Percentiles rank a stretch among this genome's conserved stretches.
These are phyloP conservation scores for Cercophora samala DNA, from an alignment of 495 filamentous ascomycete genomes.

Conservation along the genomic window DNA sequence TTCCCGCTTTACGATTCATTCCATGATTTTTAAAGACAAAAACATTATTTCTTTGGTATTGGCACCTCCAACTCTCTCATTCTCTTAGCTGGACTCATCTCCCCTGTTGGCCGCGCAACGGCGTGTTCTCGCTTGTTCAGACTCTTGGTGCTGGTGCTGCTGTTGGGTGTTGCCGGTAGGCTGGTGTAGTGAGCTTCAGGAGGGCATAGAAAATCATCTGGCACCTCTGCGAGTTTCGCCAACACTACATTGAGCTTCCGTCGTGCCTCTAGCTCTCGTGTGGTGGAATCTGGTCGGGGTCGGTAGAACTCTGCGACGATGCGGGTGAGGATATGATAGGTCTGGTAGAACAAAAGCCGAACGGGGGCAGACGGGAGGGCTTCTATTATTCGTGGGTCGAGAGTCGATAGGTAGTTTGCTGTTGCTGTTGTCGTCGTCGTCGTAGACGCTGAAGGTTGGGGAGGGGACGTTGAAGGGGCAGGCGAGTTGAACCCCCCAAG, in stretches of 20 bases:
- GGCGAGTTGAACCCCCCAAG: slow-evolving; percentile 32
- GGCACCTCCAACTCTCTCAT: slow-evolving; percentile 10
- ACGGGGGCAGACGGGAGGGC: slow-evolving; percentile 33
- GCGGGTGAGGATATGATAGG: slow-evolving; percentile 44
- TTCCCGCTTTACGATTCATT: too few relatives aligned
- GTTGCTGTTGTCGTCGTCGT: background rate
- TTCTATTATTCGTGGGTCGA: slow-evolving; percentile 34
- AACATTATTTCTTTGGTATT: slow-evolving; percentile 8
- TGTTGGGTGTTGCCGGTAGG: background rate
- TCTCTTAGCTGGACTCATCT: slow-evolving; percentile 36
- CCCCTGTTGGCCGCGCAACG: slow-evolving; percentile 28
- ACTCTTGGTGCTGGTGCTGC: slow-evolving; percentile 17
- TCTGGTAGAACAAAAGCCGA: slow-evolving; percentile 47
- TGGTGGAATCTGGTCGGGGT: slow-evolving; percentile 41
- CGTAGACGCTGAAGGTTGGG: background rate
- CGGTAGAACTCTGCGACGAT: slow-evolving; percentile 51
- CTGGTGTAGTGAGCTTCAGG: background rate
- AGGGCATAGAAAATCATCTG: slow-evolving; percentile 20
- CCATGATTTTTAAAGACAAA: background rate
- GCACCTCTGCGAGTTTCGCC: slow-evolving; percentile 35
- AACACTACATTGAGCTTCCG: slow-evolving; percentile 40
- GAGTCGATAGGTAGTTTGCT: background rate
- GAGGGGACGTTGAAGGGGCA: slow-evolving; percentile 8
- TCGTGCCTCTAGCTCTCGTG: slow-evolving; percentile 45
- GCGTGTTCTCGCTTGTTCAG: background rate